These are phyloP conservation scores for Chrysosporium keratinophilum DNA, from an alignment of 2,329 filamentous ascomycete genomes.

Conservation along the genomic window DNA sequence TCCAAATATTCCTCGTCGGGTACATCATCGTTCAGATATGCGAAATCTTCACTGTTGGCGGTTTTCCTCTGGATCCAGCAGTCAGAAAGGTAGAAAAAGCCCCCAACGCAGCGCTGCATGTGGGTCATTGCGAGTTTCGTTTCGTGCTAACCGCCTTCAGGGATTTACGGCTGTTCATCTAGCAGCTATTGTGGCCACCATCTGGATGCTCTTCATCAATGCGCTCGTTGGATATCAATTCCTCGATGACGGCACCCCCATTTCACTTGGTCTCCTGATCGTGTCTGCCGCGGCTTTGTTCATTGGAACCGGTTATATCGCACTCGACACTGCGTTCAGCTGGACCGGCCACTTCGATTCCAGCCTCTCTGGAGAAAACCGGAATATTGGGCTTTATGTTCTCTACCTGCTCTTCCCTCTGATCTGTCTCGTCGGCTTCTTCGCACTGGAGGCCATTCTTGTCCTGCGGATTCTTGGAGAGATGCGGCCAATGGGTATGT, in stretches of 20 bases:
- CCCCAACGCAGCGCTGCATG: not conserved
- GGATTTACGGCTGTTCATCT: constrained; percentile 85
- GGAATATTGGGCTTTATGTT: constrained; percentile 80
- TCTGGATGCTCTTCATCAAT: constrained; percentile 87
- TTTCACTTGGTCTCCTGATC: constrained; percentile 67
- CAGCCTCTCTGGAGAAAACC: constrained; percentile 48
- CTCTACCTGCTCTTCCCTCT: constrained; percentile 85
- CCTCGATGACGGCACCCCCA: constrained; percentile 79
- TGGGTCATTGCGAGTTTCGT: not conserved
- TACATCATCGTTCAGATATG: constrained; percentile 85
- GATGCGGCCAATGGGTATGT: constrained; percentile 71
- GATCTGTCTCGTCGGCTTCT: constrained; percentile 80
- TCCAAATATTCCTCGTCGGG: constrained; percentile 82
- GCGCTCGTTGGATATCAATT: constrained; percentile 87
- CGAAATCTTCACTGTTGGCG: constrained; percentile 92
- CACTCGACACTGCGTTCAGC: constrained; percentile 78
- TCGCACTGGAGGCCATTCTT: constrained; percentile 69
- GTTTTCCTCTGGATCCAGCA: constrained; percentile 61
- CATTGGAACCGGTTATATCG: constrained; percentile 88
- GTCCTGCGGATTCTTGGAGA: constrained; percentile 82
- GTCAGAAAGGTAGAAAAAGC: constrained; percentile 57
- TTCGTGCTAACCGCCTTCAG: constrained; percentile 34
- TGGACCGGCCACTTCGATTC: constrained; percentile 72
- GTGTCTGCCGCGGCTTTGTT: constrained; percentile 63
- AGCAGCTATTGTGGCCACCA: constrained; percentile 74